Percentiles rank a stretch among this genome's conserved stretches.
These are phyloP conservation scores for Fallopia convolvulus DNA, from an alignment of 148 eudicot species.

Conservation along the genomic window DNA sequence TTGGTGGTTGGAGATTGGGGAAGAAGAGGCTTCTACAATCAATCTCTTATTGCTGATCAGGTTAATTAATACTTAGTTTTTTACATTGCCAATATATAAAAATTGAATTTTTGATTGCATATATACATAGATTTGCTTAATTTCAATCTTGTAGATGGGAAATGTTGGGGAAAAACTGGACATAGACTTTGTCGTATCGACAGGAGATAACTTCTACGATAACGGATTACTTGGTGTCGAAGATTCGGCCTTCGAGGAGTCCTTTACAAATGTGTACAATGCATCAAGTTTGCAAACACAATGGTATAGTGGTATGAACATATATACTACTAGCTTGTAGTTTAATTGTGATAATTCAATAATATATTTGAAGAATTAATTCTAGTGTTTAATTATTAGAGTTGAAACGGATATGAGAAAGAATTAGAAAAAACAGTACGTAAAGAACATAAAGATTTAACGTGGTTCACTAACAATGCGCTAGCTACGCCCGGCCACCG, in stretches of 20 bases:
- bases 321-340: neutral
- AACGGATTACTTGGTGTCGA: slow-evolving; percentile 47
- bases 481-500: too few relatives aligned
- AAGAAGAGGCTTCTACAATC: slow-evolving; percentile 54
- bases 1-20: slow-evolving; percentile 90
- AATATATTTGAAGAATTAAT: neutral
- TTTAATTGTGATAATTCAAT: neutral
- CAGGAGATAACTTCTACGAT: slow-evolving; percentile 81
- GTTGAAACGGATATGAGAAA: too few relatives aligned
- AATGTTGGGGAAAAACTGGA: slow-evolving; percentile 46
- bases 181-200: slow-evolving; percentile 60
- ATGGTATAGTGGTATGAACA: slow-evolving; percentile 57
- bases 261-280: slow-evolving; percentile 52
- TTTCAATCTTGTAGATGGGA: slow-evolving; percentile 51
- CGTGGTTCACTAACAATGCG: too few relatives aligned
- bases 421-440: too few relatives aligned
- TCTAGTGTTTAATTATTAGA: neutral
- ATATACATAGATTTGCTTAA: neutral
- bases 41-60: slow-evolving; percentile 63
- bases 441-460: too few relatives aligned
- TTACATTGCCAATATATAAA: too few relatives aligned
- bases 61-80: slow-evolving; percentile 19
- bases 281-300: slow-evolving; percentile 67
- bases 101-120: too few relatives aligned
- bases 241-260: slow-evolving; percentile 58